Evolutionary conservation across 2,329 filamentous ascomycete genomes (phyloP).

Genomic region (Aureobasidium sp.): DNA sequence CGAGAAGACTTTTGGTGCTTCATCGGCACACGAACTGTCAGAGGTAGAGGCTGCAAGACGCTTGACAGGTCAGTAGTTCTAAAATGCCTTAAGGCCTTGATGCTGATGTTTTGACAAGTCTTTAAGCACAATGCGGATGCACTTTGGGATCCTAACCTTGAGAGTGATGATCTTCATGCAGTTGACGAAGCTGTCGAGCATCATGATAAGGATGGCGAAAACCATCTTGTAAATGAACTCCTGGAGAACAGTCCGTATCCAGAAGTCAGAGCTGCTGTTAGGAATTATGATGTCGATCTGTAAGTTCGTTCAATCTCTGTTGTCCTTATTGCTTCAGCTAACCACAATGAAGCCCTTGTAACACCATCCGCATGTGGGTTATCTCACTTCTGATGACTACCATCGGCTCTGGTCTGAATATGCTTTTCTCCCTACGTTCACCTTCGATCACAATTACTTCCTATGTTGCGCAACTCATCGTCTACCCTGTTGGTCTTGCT

Average conservation of each 20-base stretch:
- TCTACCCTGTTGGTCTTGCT: constrained; percentile 40
- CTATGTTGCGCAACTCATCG: constrained; percentile 26
- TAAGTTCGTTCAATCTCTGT: neutral
- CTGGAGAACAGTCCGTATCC: constrained; percentile 61
- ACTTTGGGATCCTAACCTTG: constrained; percentile 6
- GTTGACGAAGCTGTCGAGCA: constrained; percentile 51
- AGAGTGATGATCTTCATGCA: constrained; percentile 35
- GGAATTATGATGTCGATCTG: constrained; percentile 57
- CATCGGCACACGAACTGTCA: neutral
- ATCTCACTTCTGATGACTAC: constrained; percentile 55
- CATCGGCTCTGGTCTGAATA: constrained; percentile 53
- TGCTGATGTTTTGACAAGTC: neutral
- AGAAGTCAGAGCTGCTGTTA: constrained; percentile 48
- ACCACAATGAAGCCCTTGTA: constrained; percentile 39
- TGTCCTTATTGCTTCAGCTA: neutral
- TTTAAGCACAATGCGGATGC: constrained; percentile 2
- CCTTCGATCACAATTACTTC: constrained; percentile 23
- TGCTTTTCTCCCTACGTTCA: constrained; percentile 67
- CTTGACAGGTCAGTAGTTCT: neutral
- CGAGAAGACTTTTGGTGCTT: neutral
- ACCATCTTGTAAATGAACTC: constrained; percentile 51
- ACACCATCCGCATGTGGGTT: constrained; percentile 56
- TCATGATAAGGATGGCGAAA: constrained; percentile 48
- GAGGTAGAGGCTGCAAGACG: constrained; percentile 2
- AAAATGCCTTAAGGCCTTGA: neutral